phyloP scores from a whole-genome alignment of 768 basidiomycete genomes.

The Suillus tomentosus region DNA sequence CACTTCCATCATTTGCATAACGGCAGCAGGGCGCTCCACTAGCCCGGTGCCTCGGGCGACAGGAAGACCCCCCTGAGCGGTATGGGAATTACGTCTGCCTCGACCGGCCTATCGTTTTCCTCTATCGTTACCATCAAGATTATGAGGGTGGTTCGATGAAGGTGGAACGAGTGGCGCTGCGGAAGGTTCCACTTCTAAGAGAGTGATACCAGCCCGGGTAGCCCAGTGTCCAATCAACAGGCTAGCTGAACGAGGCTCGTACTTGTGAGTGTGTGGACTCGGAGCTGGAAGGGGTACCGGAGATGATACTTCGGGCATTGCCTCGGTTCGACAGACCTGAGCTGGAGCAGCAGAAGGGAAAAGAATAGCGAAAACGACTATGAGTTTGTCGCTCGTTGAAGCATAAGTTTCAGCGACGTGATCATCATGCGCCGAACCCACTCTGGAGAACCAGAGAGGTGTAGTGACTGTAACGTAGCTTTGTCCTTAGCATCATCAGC shows the following conservation, averaged over 20 bases:
- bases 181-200: constrained; percentile 53
- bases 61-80: constrained; percentile 19
- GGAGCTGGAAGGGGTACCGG: constrained; percentile 72
- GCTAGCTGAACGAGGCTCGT: constrained; percentile 68
- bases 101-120: constrained; percentile 28
- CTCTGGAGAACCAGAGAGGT: constrained; percentile 59
- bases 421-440: constrained; percentile 84
- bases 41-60: constrained; percentile 41
- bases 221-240: constrained; percentile 70
- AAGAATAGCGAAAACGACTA: constrained; percentile 64
- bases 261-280: constrained; percentile 51
- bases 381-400: constrained; percentile 32
- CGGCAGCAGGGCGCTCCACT: constrained; percentile 77
- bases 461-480: constrained; percentile 24
- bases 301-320: constrained; percentile 34
- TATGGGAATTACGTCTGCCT: constrained; percentile 33
- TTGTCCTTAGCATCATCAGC: constrained; percentile 29
- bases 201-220: constrained; percentile 54
- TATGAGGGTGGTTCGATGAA: constrained; percentile 20
- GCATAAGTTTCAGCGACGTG: constrained; percentile 42
- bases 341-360: constrained; percentile 32
- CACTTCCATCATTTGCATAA: constrained; percentile 82
- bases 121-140: constrained; percentile 37
- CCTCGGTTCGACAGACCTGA: constrained; percentile 30
- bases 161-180: constrained; percentile 16